phyloP scores from a whole-genome alignment of 148 eudicot genomes.

The Spergularia bocconei region DNA sequence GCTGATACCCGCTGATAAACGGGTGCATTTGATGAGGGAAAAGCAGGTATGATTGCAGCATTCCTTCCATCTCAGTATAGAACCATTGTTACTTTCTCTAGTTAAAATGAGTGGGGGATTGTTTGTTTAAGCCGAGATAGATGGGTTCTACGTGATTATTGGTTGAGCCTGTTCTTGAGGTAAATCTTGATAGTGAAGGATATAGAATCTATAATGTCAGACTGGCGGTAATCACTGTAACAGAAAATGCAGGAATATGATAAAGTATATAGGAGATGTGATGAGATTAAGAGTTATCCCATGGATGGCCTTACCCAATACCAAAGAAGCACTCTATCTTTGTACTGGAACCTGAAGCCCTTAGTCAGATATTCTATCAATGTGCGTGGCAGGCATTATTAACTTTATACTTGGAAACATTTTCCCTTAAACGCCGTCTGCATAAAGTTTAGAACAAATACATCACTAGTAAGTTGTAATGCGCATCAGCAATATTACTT shows the following conservation, averaged over 20 bases:
- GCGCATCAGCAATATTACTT: no score
- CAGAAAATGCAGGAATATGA: neutral
- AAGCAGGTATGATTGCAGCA: constrained; percentile 53
- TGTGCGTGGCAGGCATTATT: neutral
- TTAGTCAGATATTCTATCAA: neutral
- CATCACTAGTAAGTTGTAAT: neutral
- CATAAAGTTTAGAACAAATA: neutral
- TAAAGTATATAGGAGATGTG: neutral
- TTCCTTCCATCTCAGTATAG: neutral
- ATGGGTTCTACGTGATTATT: neutral
- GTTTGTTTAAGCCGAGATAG: neutral
- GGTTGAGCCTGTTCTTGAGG: neutral
- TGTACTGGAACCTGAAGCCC: neutral
- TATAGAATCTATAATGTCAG: neutral
- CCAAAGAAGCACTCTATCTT: neutral
- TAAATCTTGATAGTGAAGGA: neutral
- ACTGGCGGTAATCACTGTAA: neutral
- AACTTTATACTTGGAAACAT: neutral
- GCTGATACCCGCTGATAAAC: constrained; percentile 73
- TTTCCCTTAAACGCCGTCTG: neutral
- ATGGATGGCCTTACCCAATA: neutral
- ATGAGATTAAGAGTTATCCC: neutral
- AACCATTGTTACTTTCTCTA: neutral
- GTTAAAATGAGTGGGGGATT: neutral
- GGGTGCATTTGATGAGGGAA: constrained; percentile 76